A percentile compares a stretch with the other conserved stretches of the same genome.
Conservation (phyloP, 148 eudicot species). For the Cornus kousa region DNA sequence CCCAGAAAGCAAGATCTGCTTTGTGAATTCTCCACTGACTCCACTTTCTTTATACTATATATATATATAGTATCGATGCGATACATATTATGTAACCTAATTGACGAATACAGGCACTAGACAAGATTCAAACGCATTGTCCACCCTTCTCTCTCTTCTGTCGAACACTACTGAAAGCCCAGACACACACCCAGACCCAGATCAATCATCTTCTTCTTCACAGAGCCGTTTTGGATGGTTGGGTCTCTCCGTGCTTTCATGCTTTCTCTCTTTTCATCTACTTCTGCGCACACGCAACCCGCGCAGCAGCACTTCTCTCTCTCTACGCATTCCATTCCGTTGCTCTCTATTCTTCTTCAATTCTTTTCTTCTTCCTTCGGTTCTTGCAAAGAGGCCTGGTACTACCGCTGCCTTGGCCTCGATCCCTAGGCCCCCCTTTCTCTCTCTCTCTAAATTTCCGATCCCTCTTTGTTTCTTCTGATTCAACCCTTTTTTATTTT, state of each 20-base stretch:
- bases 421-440: slow-evolving; percentile 20
- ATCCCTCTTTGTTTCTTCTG: no score
- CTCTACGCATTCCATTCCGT: background rate
- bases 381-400: slow-evolving; percentile 61
- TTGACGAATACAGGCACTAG: background rate
- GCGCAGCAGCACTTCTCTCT: slow-evolving; percentile 1
- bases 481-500: background rate
- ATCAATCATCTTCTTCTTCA: background rate
- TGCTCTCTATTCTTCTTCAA: slow-evolving; percentile 4
- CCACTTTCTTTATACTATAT: background rate
- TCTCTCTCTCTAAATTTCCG: background rate
- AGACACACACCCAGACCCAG: no score
- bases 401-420: slow-evolving; percentile 52
- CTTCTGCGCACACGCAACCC: slow-evolving; percentile 4
- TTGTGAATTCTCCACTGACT: background rate
- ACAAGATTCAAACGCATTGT: background rate
- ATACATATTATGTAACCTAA: no score
- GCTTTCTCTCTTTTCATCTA: slow-evolving; percentile 14
- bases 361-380: slow-evolving; percentile 35
- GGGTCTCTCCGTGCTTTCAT: slow-evolving; percentile 22
- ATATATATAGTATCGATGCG: background rate
- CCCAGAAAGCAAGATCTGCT: background rate
- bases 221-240: slow-evolving; percentile 31
- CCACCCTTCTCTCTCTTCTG: background rate
- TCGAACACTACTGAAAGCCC: no score